These are phyloP conservation scores for Pseudopithomyces maydicus DNA, from an alignment of 2,329 filamentous ascomycete species.

Conservation along the genomic window DNA sequence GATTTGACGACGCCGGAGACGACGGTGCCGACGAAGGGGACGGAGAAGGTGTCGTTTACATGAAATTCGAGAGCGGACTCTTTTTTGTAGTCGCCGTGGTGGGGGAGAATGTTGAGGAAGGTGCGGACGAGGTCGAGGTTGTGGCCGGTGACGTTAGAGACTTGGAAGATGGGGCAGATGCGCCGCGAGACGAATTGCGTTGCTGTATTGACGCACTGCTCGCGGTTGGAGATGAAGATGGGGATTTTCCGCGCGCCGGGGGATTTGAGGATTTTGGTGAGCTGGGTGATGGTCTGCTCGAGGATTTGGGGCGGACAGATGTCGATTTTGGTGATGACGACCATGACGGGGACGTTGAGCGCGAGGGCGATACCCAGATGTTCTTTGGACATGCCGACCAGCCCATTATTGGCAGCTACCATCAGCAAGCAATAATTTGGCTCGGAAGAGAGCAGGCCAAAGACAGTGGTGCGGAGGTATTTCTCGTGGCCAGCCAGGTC, in stretches of 20 bases:
- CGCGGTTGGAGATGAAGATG: constrained; percentile 88
- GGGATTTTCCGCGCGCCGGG: constrained; percentile 94
- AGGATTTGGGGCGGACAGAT: constrained; percentile 96
- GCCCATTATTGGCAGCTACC: constrained; percentile 96
- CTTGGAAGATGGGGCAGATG: constrained; percentile 96
- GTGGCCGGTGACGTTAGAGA: constrained; percentile 95
- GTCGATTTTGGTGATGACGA: constrained; percentile 96
- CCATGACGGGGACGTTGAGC: constrained; percentile 96
- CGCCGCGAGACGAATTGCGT: constrained; percentile 94
- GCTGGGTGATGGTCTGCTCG: constrained; percentile 87
- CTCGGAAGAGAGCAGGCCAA: constrained; percentile 90
- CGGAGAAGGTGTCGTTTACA: constrained; percentile 96
- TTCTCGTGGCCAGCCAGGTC: constrained; percentile 95
- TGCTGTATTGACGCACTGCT: constrained; percentile 93
- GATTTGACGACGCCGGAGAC: constrained; percentile 90
- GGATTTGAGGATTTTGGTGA: constrained; percentile 91
- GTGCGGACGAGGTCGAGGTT: constrained; percentile 87
- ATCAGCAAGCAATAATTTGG: constrained; percentile 97
- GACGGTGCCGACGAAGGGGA: constrained; percentile 95
- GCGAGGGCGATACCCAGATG: constrained; percentile 93
- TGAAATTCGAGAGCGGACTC: constrained; percentile 89
- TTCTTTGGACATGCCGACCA: constrained; percentile 98
- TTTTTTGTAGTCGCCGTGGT: constrained; percentile 89
- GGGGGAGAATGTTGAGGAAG: constrained; percentile 93
- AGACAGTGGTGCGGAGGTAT: constrained; percentile 94